These are phyloP conservation scores for Tetramitus jugosus DNA, from an alignment of 208 protist genomes.

Conservation along the genomic window DNA sequence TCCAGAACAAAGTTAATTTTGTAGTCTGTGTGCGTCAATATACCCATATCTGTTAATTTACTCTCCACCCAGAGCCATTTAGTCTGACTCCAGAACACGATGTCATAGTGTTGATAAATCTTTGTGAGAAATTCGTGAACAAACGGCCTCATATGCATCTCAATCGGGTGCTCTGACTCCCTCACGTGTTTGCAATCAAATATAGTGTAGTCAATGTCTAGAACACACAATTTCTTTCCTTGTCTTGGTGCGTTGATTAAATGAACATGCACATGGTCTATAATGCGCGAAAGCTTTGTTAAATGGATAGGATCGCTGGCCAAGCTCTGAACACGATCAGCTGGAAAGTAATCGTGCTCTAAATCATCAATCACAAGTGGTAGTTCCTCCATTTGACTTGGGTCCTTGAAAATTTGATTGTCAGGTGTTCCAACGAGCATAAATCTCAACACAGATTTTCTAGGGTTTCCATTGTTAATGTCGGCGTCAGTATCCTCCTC, in stretches of 20 bases:
- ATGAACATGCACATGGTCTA: no score
- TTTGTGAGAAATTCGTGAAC: constrained; percentile 6
- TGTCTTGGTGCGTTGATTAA: constrained; percentile 15
- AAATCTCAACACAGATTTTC: no score
- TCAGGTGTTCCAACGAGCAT: not conserved
- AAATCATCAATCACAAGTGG: not conserved
- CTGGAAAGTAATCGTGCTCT: not conserved
- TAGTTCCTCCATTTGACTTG: not conserved
- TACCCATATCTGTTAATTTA: constrained; percentile 26
- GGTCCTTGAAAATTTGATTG: not conserved
- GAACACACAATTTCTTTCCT: constrained; percentile 29
- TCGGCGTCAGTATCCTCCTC: no score
- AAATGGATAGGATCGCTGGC: no score
- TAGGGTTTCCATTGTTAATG: no score
- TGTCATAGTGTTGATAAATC: constrained; percentile 26
- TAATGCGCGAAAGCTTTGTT: not conserved
- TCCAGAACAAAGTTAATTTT: constrained; percentile 21
- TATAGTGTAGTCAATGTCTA: constrained; percentile 31
- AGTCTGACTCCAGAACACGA: constrained; percentile 28
- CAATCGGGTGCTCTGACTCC: not conserved
- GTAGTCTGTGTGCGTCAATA: constrained; percentile 12
- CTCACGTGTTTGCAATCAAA: constrained; percentile 17
- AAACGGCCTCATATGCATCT: constrained; percentile 21
- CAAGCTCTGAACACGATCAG: not conserved
- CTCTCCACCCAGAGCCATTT: constrained; percentile 26